Percentiles rank a stretch among this genome's conserved stretches.
Conservation (phyloP, 2,329 filamentous ascomycete genomes). For the Colletotrichum musae region DNA sequence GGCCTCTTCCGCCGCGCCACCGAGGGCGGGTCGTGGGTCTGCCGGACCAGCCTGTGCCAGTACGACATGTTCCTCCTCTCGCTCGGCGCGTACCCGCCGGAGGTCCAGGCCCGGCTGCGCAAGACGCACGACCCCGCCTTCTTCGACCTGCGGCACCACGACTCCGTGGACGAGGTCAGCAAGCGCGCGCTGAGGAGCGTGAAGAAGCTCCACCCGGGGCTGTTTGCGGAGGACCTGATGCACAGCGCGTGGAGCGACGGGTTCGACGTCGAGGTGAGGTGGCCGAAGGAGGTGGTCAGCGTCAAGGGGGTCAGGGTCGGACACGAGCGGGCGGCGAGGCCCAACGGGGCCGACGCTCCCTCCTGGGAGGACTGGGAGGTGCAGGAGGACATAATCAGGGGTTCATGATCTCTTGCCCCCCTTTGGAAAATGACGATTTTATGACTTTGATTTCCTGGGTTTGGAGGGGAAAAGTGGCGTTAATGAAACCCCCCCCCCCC, state of each 20-base stretch:
- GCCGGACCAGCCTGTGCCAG: slow-evolving; percentile 52
- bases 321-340: slow-evolving; percentile 52
- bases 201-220: slow-evolving; percentile 54
- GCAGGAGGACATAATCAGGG: slow-evolving; percentile 47
- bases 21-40: slow-evolving; percentile 52
- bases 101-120: slow-evolving; percentile 63
- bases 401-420: neutral
- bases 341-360: slow-evolving; percentile 67
- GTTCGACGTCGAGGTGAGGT: slow-evolving; percentile 52
- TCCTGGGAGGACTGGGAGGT: slow-evolving; percentile 67
- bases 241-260: slow-evolving; percentile 49
- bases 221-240: slow-evolving; percentile 49
- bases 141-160: slow-evolving; percentile 67
- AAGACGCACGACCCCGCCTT: slow-evolving; percentile 65
- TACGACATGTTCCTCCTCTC: slow-evolving; percentile 54
- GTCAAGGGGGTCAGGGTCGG: slow-evolving; percentile 57
- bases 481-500: neutral
- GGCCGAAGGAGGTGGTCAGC: slow-evolving; percentile 56
- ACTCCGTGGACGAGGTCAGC: slow-evolving; percentile 72
- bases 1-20: slow-evolving; percentile 52
- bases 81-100: slow-evolving; percentile 62
- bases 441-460: neutral
- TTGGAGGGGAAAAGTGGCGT: neutral
- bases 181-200: slow-evolving; percentile 68
- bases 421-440: neutral